Evolutionary conservation across 192 early-diverging fungal genomes (phyloP).

Genomic region (Spizellomyces sp.): DNA sequence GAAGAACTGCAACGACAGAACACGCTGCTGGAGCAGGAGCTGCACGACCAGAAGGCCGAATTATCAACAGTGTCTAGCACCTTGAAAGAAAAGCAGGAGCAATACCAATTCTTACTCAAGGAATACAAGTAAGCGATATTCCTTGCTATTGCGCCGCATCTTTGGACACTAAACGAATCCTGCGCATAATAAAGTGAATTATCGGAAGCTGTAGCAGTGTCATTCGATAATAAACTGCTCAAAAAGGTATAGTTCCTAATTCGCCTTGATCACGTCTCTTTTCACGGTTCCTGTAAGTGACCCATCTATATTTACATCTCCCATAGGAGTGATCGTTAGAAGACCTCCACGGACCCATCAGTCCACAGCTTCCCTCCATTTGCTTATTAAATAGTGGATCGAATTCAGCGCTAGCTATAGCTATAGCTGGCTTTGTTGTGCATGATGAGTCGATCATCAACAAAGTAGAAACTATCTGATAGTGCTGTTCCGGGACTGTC

Average conservation of each 20-base stretch:
- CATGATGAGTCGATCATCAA: slow-evolving; percentile 55
- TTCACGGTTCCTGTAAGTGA: no score
- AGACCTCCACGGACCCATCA: no score
- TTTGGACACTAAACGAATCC: not conserved
- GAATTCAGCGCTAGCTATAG: slow-evolving; percentile 23
- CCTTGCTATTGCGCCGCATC: not conserved
- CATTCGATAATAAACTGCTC: slow-evolving; percentile 27
- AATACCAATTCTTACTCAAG: slow-evolving; percentile 52
- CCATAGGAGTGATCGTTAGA: no score
- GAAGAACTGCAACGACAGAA: slow-evolving; percentile 27
- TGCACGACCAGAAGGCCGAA: slow-evolving; percentile 28
- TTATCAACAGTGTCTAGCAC: slow-evolving; percentile 32
- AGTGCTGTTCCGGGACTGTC: slow-evolving; percentile 35
- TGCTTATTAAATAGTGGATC: not conserved
- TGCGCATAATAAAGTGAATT: slow-evolving; percentile 18
- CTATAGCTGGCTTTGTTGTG: slow-evolving; percentile 59
- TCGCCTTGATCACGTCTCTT: not conserved
- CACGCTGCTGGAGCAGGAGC: slow-evolving; percentile 32
- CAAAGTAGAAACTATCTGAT: slow-evolving; percentile 64
- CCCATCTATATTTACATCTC: no score
- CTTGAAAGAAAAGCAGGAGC: slow-evolving; percentile 49
- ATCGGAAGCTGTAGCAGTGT: slow-evolving; percentile 35
- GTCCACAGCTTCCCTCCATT: not conserved
- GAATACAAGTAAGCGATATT: slow-evolving; percentile 51
- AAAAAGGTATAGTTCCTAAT: slow-evolving; percentile 6